Evolutionary conservation across 371 early-diverging fungal species (phyloP).

Genomic region (Rhizopus delemar): DNA sequence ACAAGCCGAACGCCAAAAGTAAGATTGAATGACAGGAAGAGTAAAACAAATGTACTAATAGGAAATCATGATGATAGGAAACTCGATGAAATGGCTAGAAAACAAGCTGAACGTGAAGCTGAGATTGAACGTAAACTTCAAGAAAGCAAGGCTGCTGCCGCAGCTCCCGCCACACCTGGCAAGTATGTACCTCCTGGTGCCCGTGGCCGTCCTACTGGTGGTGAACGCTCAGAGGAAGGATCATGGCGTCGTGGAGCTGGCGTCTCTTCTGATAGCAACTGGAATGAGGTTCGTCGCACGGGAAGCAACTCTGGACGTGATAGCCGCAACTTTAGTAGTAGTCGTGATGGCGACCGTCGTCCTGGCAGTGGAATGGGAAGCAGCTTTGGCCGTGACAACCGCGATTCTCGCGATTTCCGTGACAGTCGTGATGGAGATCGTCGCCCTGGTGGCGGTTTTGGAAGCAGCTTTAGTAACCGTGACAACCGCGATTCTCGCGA

Average conservation of each 20-base stretch:
- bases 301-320: too few relatives aligned
- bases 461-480: too few relatives aligned
- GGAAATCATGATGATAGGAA: conserved; percentile 18
- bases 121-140: conserved; percentile 43
- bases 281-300: too few relatives aligned
- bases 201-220: conserved; percentile 4
- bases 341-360: too few relatives aligned
- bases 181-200: conserved; percentile 14
- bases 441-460: too few relatives aligned
- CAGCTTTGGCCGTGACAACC: too few relatives aligned
- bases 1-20: conserved; percentile 25
- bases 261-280: too few relatives aligned
- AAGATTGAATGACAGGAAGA: conserved; percentile 7
- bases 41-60: background rate
- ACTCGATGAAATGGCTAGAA: conserved; percentile 43
- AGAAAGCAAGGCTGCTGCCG: conserved; percentile 11
- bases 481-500: too few relatives aligned
- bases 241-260: conserved; percentile 12
- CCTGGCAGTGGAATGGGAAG: too few relatives aligned
- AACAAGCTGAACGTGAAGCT: conserved; percentile 41
- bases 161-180: conserved; percentile 7
- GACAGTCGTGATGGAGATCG: too few relatives aligned
- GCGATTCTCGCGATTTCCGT: too few relatives aligned
- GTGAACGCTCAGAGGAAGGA: background rate
- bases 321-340: too few relatives aligned